Evolutionary conservation across 768 basidiomycete species (phyloP).

Genomic region (Clitopilus hobsonii): DNA sequence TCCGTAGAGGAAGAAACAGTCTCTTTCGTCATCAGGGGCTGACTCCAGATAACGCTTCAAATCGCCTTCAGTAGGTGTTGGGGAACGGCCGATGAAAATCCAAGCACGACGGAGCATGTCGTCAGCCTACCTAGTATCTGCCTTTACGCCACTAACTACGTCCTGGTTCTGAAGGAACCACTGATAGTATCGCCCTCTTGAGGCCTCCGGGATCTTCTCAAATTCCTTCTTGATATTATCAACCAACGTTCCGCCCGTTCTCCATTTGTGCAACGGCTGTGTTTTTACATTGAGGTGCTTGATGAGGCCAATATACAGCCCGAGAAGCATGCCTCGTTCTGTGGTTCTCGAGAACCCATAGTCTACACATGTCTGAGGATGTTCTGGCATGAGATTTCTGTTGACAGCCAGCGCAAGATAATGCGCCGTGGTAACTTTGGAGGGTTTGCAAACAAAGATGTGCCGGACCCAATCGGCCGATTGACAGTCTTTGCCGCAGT

Average conservation of each 20-base stretch:
- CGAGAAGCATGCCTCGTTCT: slow-evolving; percentile 18
- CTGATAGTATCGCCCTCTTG: slow-evolving; percentile 24
- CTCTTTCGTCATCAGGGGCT: background rate
- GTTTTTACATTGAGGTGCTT: slow-evolving; percentile 13
- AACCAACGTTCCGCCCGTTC: slow-evolving; percentile 22
- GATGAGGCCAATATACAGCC: slow-evolving; percentile 26
- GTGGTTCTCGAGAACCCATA: slow-evolving; percentile 26
- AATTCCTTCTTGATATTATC: slow-evolving; percentile 26
- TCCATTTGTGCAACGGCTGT: slow-evolving; percentile 27
- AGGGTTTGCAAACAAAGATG: slow-evolving; percentile 25
- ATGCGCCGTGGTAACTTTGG: slow-evolving; percentile 24
- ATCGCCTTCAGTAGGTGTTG: background rate
- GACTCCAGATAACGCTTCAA: slow-evolving; percentile 2
- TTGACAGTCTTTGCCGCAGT: slow-evolving; percentile 28
- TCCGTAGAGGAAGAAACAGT: slow-evolving; percentile 3
- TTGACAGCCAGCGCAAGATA: slow-evolving; percentile 23
- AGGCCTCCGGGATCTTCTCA: slow-evolving; percentile 14
- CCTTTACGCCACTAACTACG: slow-evolving; percentile 12
- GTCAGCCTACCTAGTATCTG: slow-evolving; percentile 6
- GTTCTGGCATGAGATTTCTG: slow-evolving; percentile 19
- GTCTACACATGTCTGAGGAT: slow-evolving; percentile 26
- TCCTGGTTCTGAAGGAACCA: slow-evolving; percentile 32
- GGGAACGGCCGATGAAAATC: slow-evolving; percentile 10
- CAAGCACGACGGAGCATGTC: slow-evolving; percentile 8
- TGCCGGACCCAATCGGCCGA: slow-evolving; percentile 22